Percentiles rank a stretch among this genome's conserved stretches.
Evolutionary conservation across 805 yeast genomes (phyloP).

Genomic region (Ogataea glucozyma): DNA sequence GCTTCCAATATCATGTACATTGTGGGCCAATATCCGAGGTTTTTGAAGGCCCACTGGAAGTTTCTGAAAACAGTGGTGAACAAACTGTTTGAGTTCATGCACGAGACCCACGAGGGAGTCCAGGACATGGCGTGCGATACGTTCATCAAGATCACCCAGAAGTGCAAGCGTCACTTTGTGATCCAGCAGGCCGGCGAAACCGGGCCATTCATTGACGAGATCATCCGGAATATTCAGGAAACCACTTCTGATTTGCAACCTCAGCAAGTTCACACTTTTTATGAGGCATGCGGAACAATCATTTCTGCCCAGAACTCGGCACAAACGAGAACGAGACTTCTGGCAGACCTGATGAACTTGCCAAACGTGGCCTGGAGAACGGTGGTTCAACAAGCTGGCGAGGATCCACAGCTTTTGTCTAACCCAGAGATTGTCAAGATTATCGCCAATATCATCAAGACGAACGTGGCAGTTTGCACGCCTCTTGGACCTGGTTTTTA

Average conservation of each 20-base stretch:
- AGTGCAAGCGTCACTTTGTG: constrained; percentile 94
- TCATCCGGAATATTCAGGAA: constrained; percentile 75
- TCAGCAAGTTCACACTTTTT: constrained; percentile 96
- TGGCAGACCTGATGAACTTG: constrained; percentile 78
- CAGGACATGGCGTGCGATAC: constrained; percentile 99
- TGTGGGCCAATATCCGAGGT: constrained; percentile 98
- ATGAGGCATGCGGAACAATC: constrained; percentile 95
- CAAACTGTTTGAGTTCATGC: constrained; percentile 97
- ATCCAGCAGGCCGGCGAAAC: constrained; percentile 80
- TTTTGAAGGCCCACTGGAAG: constrained; percentile 97
- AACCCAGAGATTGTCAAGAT: constrained; percentile 85
- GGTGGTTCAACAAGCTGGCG: constrained; percentile 80
- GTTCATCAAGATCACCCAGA: constrained; percentile 89
- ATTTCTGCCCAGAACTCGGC: constrained; percentile 80
- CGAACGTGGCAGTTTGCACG: constrained; percentile 94
- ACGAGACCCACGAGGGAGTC: constrained; percentile 99
- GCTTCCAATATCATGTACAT: constrained; percentile 99
- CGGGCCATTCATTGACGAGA: constrained; percentile 90
- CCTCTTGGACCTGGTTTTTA: constrained; percentile 91
- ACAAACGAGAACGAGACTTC: constrained; percentile 67
- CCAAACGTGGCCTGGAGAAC: constrained; percentile 96
- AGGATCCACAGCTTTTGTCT: constrained; percentile 75
- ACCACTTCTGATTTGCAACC: constrained; percentile 94
- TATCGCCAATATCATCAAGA: constrained; percentile 89
- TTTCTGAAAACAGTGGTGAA: constrained; percentile 93